phyloP scores from a whole-genome alignment of 306 rosid species.

The Albizia julibrissin region DNA sequence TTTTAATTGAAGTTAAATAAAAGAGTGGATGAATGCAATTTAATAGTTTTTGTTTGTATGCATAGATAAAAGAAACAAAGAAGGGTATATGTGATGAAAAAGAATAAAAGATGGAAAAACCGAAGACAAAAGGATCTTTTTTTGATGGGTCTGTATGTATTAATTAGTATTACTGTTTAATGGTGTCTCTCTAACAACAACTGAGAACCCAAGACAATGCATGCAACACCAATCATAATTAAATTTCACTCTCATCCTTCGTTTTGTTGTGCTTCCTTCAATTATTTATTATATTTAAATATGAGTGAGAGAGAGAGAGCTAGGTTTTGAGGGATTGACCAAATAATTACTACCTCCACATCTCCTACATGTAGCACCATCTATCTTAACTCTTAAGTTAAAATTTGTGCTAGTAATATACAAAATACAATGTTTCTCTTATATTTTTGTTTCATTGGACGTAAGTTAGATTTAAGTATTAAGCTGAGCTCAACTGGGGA shows the following conservation, averaged over 20 bases:
- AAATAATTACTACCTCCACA: too few species aligned
- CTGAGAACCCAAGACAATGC: constrained; percentile 29
- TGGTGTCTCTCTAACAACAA: constrained; percentile 21
- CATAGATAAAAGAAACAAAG: constrained; percentile 31
- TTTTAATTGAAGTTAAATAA: neutral
- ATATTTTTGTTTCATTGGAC: too few species aligned
- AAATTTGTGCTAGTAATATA: too few species aligned
- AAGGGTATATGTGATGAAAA: constrained; percentile 33
- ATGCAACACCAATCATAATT: constrained; percentile 35
- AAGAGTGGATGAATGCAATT: constrained; percentile 20
- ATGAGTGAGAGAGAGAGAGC: too few species aligned
- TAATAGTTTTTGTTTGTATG: neutral
- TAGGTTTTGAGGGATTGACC: too few species aligned
- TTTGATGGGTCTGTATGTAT: neutral
- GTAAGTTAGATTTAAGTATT: too few species aligned
- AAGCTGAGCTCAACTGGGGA: too few species aligned
- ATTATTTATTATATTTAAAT: too few species aligned
- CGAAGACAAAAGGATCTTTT: constrained; percentile 7
- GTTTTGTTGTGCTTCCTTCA: neutral
- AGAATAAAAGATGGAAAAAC: constrained; percentile 38
- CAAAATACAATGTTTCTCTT: too few species aligned
- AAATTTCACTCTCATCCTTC: neutral
- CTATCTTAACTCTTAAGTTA: too few species aligned
- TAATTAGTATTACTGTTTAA: neutral
- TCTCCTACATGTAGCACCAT: too few species aligned